Conservation (phyloP, 2,329 filamentous ascomycete species). For the Pseudocercospora crystallina region DNA sequence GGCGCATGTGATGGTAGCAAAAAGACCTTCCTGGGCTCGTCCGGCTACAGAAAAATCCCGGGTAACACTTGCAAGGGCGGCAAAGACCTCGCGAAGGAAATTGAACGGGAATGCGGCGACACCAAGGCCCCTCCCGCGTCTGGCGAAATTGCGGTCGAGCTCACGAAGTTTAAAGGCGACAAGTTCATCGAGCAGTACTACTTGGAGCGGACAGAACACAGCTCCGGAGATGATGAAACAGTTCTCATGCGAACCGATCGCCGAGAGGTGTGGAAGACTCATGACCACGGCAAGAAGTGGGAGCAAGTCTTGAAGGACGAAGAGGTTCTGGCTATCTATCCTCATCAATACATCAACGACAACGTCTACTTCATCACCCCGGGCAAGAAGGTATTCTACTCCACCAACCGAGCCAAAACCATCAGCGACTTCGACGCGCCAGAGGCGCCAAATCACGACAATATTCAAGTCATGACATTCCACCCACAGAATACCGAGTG, state of each 20-base stretch:
- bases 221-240: conserved; percentile 70
- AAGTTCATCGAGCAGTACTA: conserved; percentile 65
- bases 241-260: conserved; percentile 61
- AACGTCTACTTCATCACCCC: conserved; percentile 81
- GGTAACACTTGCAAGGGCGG: conserved; percentile 50
- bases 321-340: conserved; percentile 68
- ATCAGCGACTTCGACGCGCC: conserved; percentile 74
- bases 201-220: conserved; percentile 67
- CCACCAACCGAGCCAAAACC: conserved; percentile 71
- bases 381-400: conserved; percentile 71
- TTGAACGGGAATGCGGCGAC: conserved; percentile 76
- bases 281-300: conserved; percentile 90
- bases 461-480: conserved; percentile 66
- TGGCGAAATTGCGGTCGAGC: conserved; percentile 64
- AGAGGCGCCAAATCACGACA: conserved; percentile 54
- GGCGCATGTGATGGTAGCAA: conserved; percentile 70
- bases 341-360: conserved; percentile 79
- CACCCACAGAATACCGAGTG: conserved; percentile 84
- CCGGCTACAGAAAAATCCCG: conserved; percentile 89
- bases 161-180: conserved; percentile 63
- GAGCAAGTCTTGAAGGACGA: conserved; percentile 64
- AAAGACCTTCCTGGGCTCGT: conserved; percentile 78
- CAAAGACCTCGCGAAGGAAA: conserved; percentile 46
- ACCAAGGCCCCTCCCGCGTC: conserved; percentile 54
- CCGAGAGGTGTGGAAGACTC: conserved; percentile 68